Evolutionary conservation across 2,329 filamentous ascomycete genomes (phyloP), one percentile per base, ranked within the genome.

Genomic region (Chaetomium sp.): DNA sequence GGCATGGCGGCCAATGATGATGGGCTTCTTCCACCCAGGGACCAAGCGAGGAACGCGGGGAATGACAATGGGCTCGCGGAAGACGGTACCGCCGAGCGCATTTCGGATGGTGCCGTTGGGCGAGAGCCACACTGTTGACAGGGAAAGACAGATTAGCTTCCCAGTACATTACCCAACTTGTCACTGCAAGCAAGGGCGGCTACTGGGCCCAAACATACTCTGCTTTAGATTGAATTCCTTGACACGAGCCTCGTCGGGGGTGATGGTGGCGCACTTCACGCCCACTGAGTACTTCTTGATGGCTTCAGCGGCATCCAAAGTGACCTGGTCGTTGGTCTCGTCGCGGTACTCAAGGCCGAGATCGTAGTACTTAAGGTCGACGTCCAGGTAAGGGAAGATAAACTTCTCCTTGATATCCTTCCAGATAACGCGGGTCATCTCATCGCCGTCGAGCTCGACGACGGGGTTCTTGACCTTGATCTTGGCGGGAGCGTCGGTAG

Each of bases 351-450:
- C 88, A 70, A 98, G 87, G 68, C 95, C 95, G 73, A 97, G 81
- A 77, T 97, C 93, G 80, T 96, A 97, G 87, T 97, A 97, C 85
- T 99, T 98, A 76, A 99, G 88, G 80, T 98, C 94, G 78, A 99
- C 88, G 79, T 97, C 93, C 72, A 99, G 90, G 82, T 95, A 97
- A 63, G 93, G 93, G 81, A 90, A 85, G 81, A 97, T 97, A 83
- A 97, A 94, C 86, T 96, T 97, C 82, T 98, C 91, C 87, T 97
- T 97, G 87, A 99, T 99, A 79, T 91, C 89, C 83, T 97, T 85
- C 95, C 95, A 99, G 84, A 99, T 99, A 78, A 99, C 93, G 75
- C 95, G 87, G 74, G 95, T 99, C 95, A 98, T 98, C 89, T 93
- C 87, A 74, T 90, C 87, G 75, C 94, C 94, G 78, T 98, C 94